Evolutionary conservation across 225 moss, liverwort and hornwort genomes (phyloP).

Genomic region (Polytrichum formosum): DNA sequence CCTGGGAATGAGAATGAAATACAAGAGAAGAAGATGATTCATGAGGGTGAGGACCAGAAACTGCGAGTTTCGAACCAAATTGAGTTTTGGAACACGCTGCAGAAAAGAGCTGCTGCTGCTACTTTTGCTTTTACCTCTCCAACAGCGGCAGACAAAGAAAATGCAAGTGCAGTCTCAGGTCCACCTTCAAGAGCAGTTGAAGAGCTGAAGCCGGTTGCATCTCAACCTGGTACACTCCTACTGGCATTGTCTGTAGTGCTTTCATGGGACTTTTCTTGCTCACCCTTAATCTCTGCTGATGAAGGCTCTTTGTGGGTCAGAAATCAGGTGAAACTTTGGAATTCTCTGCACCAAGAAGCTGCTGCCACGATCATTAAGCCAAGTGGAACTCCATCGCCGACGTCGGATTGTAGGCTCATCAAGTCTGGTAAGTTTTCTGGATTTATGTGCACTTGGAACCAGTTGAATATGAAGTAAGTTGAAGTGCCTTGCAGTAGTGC

Average conservation of each 20-base stretch:
- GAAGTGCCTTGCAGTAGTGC: no score
- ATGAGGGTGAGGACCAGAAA: not conserved
- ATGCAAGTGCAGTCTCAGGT: not conserved
- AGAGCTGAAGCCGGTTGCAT: not conserved
- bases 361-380: slow-evolving; percentile 3
- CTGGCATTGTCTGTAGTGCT: not conserved
- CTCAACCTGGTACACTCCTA: slow-evolving; percentile 7
- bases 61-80: slow-evolving; percentile 6
- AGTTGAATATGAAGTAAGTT: no score
- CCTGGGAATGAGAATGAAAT: not conserved
- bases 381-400: not conserved
- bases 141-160: slow-evolving; percentile 5
- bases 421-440: slow-evolving; percentile 4
- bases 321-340: slow-evolving; percentile 15
- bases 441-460: no score
- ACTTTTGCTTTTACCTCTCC: no score
- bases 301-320: slow-evolving; percentile 18
- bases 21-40: not conserved
- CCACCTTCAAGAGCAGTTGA: no score
- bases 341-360: slow-evolving; percentile 8
- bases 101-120: not conserved
- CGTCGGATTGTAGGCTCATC: not conserved
- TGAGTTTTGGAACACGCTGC: slow-evolving; percentile 13
- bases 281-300: slow-evolving; percentile 12
- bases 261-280: not conserved